Conservation (phyloP, 73 alveolate species). For the Loxodes magnus region DNA sequence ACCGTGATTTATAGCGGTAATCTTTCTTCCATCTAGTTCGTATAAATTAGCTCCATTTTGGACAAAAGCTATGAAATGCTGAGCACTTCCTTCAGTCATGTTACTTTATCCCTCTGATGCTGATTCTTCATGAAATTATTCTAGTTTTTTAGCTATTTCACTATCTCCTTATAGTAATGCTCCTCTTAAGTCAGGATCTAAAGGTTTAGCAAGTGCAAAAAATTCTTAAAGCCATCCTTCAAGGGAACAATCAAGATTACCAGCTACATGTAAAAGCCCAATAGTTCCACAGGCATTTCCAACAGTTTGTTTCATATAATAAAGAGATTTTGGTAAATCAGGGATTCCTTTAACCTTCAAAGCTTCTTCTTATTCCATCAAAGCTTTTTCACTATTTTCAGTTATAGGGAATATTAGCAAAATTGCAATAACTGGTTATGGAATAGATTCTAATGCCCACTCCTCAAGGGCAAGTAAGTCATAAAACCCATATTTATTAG, state of each 20-base stretch:
- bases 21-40: slow-evolving; percentile 40
- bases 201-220: not conserved
- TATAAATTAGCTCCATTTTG: slow-evolving; percentile 22
- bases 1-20: slow-evolving; percentile 36
- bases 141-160: slow-evolving; percentile 3
- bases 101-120: slow-evolving; percentile 27
- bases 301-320: slow-evolving; percentile 37
- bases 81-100: slow-evolving; percentile 21
- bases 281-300: slow-evolving; percentile 49
- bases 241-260: slow-evolving; percentile 2
- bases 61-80: slow-evolving; percentile 38
- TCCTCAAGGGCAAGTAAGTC: slow-evolving; percentile 24
- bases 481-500: slow-evolving; percentile 7
- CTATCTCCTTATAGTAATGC: slow-evolving; percentile 11
- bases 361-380: slow-evolving; percentile 12
- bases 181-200: slow-evolving; percentile 27
- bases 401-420: slow-evolving; percentile 31
- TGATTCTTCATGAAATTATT: slow-evolving; percentile 21
- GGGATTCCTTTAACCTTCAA: slow-evolving; percentile 12
- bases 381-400: slow-evolving; percentile 9
- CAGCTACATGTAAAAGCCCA: slow-evolving; percentile 22
- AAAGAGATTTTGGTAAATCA: slow-evolving; percentile 6
- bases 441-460: slow-evolving; percentile 19
- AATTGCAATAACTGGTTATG: slow-evolving; percentile 21
- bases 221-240: slow-evolving; percentile 16